Base-by-base conservation (phyloP, 306 rosid genomes). In the Cyclanthera cordifolia region DNA sequence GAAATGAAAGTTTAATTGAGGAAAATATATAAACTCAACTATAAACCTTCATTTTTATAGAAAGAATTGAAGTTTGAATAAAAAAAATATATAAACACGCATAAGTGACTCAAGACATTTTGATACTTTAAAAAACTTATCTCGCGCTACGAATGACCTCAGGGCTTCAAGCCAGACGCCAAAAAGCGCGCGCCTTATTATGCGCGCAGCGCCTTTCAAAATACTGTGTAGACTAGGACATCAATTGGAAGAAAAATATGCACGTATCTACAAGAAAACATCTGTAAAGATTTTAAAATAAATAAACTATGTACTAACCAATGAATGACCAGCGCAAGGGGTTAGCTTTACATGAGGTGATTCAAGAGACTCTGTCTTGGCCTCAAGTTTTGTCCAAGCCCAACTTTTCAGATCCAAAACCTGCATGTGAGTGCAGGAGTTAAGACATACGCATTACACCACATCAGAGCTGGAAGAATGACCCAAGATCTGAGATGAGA, bases 291-390 rank as follows among this genome's bases (percentile, higher is more conserved):
- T 9, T 7, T 0, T 8, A 48, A 45, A 37, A 25, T 49, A 28
- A 50, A 77, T 43, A 34, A 23, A 51, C 23, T 57, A 34, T 66
- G 65, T 59, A 86, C 97, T 73, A 78, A 91, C 97, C 96, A 89
- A 76, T 70, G 97, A 92, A 84, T 92, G 96, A 74, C 96, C 97
- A 56, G 96, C 96, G 52, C 95, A 84, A 47, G 92, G 90, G 48
- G 79, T 39, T 77, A 79, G 76, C 72, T 85, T 76, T 54, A 70
- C 74, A 19, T 88, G 79, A 55, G 86, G 57, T n/a, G 79, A 76
- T 53, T 79, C 90, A 5, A 54, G 51, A 54, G 88, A 73, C 64
- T 85, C 85, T 27, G 66, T 66, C 80, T 84, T 89, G 75, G 84
- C 84, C 74, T 82, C 96, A 49, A 85, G 71, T 83, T 82, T 92